A percentile compares a stretch with the other conserved stretches of the same genome.
phyloP scores from a whole-genome alignment of 305 asterid genomes.

The Ilex paraguariensis region DNA sequence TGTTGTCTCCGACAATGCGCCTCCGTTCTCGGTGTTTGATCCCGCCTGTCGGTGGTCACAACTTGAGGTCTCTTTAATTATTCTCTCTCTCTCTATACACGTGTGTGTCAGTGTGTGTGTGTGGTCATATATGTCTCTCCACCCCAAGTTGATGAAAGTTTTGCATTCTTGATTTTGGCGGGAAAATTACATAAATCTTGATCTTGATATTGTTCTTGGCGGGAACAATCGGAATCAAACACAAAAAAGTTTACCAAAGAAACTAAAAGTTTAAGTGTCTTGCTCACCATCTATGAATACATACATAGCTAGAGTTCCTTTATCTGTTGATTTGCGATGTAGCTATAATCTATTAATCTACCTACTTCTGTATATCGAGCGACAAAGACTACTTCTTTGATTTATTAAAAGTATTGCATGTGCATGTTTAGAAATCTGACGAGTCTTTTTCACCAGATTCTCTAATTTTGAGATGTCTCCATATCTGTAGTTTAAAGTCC shows the following conservation, averaged over 20 bases:
- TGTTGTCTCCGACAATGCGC: constrained; percentile 56
- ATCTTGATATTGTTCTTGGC: constrained; percentile 19
- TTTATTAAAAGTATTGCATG: too few species aligned
- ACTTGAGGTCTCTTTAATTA: constrained; percentile 35
- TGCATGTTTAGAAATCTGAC: too few species aligned
- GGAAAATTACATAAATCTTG: constrained; percentile 5
- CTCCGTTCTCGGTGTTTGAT: constrained; percentile 38
- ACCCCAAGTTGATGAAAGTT: too few species aligned
- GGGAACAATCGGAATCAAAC: constrained; percentile 10
- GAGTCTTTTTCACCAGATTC: too few species aligned
- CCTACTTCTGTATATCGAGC: too few species aligned
- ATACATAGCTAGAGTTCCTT: not conserved
- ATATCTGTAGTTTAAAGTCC: too few species aligned
- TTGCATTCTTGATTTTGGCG: constrained; percentile 23
- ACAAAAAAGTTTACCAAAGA: not conserved
- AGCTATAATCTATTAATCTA: too few species aligned
- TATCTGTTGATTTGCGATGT: too few species aligned
- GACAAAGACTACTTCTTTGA: too few species aligned
- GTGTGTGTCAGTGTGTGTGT: not conserved
- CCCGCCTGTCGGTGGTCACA: constrained; percentile 52
- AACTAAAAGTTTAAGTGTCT: not conserved
- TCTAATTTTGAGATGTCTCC: too few species aligned
- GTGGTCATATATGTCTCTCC: not conserved
- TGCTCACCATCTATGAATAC: not conserved
- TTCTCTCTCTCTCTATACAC: not conserved